Evolutionary conservation across 352 stramenopile species (phyloP).

Genomic region (Phytophthora sp.): DNA sequence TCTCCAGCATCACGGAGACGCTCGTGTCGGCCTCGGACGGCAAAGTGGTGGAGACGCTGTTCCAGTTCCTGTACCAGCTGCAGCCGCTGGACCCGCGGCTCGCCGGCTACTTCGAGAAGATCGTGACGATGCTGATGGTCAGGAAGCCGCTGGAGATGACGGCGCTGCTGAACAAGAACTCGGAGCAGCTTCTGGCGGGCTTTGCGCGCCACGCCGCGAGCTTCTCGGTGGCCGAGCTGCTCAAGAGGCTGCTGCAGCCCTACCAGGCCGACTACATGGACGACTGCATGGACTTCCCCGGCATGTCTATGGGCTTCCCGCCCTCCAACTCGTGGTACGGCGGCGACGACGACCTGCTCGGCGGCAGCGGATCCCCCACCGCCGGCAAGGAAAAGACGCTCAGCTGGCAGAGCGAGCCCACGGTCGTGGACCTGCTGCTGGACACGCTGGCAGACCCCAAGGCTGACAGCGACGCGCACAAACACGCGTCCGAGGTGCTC

Average conservation of each 20-base stretch:
- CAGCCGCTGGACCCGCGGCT: constrained; percentile 91
- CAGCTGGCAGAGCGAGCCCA: constrained; percentile 74
- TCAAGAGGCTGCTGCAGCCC: constrained; percentile 85
- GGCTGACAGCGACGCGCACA: constrained; percentile 81
- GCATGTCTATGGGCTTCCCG: constrained; percentile 77
- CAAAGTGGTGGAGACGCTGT: constrained; percentile 91
- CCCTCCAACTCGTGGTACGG: constrained; percentile 81
- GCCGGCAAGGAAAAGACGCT: constrained; percentile 71
- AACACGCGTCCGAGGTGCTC: constrained; percentile 82
- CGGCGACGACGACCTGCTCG: constrained; percentile 76
- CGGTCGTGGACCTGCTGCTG: constrained; percentile 73
- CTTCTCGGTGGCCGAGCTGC: constrained; percentile 83
- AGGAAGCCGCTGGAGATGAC: constrained; percentile 89
- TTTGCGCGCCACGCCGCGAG: constrained; percentile 74
- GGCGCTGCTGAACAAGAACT: constrained; percentile 82
- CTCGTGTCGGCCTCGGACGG: constrained; percentile 70
- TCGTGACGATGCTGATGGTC: constrained; percentile 90
- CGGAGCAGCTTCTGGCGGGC: constrained; percentile 65
- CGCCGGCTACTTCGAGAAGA: constrained; percentile 98
- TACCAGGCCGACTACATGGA: constrained; percentile 89
- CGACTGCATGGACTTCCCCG: constrained; percentile 86
- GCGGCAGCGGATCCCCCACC: constrained; percentile 60
- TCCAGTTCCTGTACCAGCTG: constrained; percentile 90
- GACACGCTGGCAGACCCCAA: constrained; percentile 49
- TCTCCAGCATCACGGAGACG: constrained; percentile 93